These are phyloP conservation scores for Phytopythium sindhum DNA, from an alignment of 352 stramenopile genomes.

Conservation along the genomic window DNA sequence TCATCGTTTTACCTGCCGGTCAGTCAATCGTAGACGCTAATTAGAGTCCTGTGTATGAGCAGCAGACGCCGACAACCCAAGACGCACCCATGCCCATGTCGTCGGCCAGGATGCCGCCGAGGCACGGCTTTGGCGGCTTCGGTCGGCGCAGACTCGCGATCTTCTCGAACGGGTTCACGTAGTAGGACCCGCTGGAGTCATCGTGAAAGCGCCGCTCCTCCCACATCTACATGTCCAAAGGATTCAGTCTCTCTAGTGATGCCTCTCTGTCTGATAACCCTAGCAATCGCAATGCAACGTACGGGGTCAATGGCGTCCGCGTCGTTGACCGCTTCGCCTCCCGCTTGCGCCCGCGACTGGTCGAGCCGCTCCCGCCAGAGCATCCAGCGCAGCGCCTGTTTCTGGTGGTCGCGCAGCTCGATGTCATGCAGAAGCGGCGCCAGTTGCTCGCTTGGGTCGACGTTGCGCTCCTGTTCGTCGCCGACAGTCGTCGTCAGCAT, in stretches of 20 bases:
- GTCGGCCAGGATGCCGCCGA: slow-evolving; percentile 86
- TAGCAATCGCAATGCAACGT: slow-evolving; percentile 9
- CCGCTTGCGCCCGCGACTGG: slow-evolving; percentile 8
- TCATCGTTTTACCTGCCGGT: slow-evolving; percentile 70
- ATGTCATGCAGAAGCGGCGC: slow-evolving; percentile 55
- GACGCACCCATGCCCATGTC: slow-evolving; percentile 84
- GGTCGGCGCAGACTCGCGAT: slow-evolving; percentile 59
- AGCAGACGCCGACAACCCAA: background rate
- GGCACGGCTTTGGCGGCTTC: slow-evolving; percentile 48
- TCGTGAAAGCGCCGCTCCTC: slow-evolving; percentile 47
- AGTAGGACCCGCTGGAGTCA: slow-evolving; percentile 47
- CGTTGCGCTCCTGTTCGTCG: slow-evolving; percentile 8
- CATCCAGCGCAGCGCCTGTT: slow-evolving; percentile 85
- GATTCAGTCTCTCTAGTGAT: background rate
- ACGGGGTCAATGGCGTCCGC: slow-evolving; percentile 46
- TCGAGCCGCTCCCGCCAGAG: slow-evolving; percentile 67
- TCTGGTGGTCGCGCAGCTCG: slow-evolving; percentile 76
- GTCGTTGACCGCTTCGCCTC: slow-evolving; percentile 10
- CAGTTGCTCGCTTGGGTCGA: slow-evolving; percentile 35
- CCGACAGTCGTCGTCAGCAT: slow-evolving; percentile 9
- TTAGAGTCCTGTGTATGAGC: background rate
- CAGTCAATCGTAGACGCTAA: background rate
- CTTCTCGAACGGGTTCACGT: slow-evolving; percentile 82
- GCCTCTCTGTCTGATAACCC: background rate
- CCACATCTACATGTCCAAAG: slow-evolving; percentile 50